Percentiles rank a stretch among this genome's conserved stretches.
phyloP scores from a whole-genome alignment of 2,329 filamentous ascomycete species.

The Ascochyta rabiei region DNA sequence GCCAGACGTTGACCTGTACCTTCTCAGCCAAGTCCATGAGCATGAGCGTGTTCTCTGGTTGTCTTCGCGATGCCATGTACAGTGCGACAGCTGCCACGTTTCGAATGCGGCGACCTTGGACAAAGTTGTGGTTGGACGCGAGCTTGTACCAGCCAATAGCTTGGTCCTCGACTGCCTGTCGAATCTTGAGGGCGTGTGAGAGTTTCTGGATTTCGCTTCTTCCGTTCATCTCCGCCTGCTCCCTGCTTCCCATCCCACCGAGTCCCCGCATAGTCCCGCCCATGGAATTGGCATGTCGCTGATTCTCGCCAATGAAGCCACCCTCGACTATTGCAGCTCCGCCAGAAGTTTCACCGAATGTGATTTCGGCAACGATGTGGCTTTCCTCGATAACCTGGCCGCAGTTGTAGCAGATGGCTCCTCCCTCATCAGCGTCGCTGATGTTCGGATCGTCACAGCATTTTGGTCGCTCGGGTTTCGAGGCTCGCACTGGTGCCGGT shows the following conservation, averaged over 20 bases:
- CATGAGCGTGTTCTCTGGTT: constrained; percentile 82
- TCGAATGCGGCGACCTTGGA: constrained; percentile 74
- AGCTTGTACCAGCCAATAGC: constrained; percentile 53
- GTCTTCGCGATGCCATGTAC: constrained; percentile 84
- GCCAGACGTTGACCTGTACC: constrained; percentile 85
- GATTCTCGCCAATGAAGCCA: constrained; percentile 83
- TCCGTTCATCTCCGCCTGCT: constrained; percentile 66
- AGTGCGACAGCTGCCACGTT: constrained; percentile 90
- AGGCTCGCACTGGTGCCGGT: constrained; percentile 24
- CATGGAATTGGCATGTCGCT: constrained; percentile 74
- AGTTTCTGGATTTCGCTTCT: constrained; percentile 50
- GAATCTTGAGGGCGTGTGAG: constrained; percentile 48
- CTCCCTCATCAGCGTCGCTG: constrained; percentile 27
- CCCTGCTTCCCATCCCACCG: constrained; percentile 61
- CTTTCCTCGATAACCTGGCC: constrained; percentile 83
- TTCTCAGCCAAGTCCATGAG: constrained; percentile 94
- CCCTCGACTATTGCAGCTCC: constrained; percentile 92
- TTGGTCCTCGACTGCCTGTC: constrained; percentile 44
- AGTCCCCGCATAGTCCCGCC: constrained; percentile 55
- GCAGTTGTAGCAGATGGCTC: constrained; percentile 71
- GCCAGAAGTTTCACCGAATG: constrained; percentile 84
- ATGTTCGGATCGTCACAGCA: constrained; percentile 41
- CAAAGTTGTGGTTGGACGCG: constrained; percentile 65
- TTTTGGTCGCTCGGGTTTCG: constrained; percentile 21
- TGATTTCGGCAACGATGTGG: constrained; percentile 90